Conservation (phyloP, 2,329 filamentous ascomycete genomes). For the Paecilomyces niveus region DNA sequence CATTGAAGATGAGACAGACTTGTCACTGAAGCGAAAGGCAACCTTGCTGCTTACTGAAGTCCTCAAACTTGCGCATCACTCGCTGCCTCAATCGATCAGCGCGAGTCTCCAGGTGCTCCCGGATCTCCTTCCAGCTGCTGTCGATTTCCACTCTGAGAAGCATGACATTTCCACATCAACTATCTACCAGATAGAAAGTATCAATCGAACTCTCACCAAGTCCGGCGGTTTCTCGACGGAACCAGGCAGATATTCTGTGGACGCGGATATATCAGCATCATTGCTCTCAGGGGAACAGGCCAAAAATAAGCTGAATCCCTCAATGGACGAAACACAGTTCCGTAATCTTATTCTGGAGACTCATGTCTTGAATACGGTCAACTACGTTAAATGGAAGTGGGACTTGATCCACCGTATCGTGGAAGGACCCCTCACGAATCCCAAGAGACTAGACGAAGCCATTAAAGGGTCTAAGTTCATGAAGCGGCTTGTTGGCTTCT, state of each 20-base stretch:
- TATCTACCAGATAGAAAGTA: constrained; percentile 96
- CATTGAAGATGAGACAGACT: constrained; percentile 43
- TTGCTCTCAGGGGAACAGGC: constrained; percentile 33
- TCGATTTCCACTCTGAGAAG: constrained; percentile 62
- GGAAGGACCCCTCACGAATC: constrained; percentile 83
- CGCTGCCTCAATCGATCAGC: constrained; percentile 77
- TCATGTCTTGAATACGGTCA: constrained; percentile 79
- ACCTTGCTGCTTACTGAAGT: constrained; percentile 87
- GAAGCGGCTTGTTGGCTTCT: constrained; percentile 89
- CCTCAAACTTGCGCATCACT: constrained; percentile 77
- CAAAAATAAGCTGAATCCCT: constrained; percentile 51
- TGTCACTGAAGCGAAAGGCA: constrained; percentile 70
- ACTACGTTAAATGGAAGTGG: constrained; percentile 97
- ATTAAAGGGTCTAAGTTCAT: constrained; percentile 94
- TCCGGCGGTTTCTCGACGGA: constrained; percentile 49
- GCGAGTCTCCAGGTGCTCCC: constrained; percentile 80
- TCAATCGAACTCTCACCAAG: constrained; percentile 84
- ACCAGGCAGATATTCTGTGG: constrained; percentile 34
- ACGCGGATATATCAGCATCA: constrained; percentile 39
- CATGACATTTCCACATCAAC: constrained; percentile 80
- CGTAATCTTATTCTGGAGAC: constrained; percentile 61
- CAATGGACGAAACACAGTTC: constrained; percentile 59
- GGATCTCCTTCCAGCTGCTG: constrained; percentile 70
- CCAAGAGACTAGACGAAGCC: constrained; percentile 87
- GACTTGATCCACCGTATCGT: constrained; percentile 84